Base-by-base conservation (phyloP, 257 asterid species). In the Cinchona pubescens region DNA sequence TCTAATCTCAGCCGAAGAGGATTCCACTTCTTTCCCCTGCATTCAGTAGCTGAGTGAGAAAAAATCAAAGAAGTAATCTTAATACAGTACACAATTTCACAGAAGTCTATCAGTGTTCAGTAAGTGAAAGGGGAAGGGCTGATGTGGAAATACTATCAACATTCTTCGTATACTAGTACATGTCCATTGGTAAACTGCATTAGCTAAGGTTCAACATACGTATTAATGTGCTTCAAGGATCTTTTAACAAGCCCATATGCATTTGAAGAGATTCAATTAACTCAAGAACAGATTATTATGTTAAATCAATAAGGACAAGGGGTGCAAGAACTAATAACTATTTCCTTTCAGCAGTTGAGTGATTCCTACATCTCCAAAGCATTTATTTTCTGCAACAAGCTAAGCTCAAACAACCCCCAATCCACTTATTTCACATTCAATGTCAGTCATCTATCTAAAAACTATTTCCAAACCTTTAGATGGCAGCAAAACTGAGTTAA, bases 1-100 rank as follows among this genome's bases (percentile, higher is more conserved):
- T 95, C 99, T 79, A 95, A 85, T 82, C 99, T 92, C 82, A 78
- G 86, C 69, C 99, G 97, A 53, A 92, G 87, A 76, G 97, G 98
- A 87, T 95, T 95, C 89, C 86, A 84, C 89, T 95, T 95, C 82
- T 77, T 87, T 74, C 97, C 98, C 92, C 99, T 92, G 96, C 86
- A 83, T 76, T 81, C n/a, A 70, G 67, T 73, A 81, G 49, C 55
- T 65, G 67, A 19, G 46, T 56, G 64, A 77, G 68, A 72, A 70
- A 69, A 77, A 42, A 55, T 72, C 29, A 25, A 53, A 73, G 37
- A 71, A 27, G 69, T 34, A 34, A 74, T 59, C 15, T 4, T 4
- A 59, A 4, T 30, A 32, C 42, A 34, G n/a, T 37, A 23, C 53
- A 46, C 3, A 27, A 30, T 18, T 35, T 56, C 30, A 29, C 3